A percentile compares a stretch with the other conserved stretches of the same genome.
These are phyloP conservation scores for Hyphodiscus sp. DNA, from an alignment of 2,329 filamentous ascomycete species.

Conservation along the genomic window DNA sequence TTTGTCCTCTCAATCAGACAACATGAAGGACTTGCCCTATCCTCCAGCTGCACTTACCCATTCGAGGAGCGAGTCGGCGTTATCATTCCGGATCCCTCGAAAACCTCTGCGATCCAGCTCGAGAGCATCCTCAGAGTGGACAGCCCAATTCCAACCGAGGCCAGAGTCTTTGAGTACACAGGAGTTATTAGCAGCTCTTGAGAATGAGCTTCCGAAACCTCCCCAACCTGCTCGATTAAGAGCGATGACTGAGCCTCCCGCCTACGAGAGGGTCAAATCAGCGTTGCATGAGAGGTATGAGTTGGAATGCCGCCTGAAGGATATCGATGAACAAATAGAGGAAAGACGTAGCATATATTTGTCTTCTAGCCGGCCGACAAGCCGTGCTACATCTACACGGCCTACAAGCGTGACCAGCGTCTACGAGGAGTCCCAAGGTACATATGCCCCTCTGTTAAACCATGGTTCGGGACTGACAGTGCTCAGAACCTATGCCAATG, in stretches of 20 bases:
- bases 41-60: constrained; percentile 18
- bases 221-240: constrained; percentile 24
- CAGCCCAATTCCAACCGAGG: constrained; percentile 15
- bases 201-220: constrained; percentile 19
- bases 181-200: constrained; percentile 21
- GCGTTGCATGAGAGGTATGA: constrained; percentile 39
- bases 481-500: constrained; percentile 44
- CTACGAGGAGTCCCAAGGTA: constrained; percentile 25
- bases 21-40: constrained; percentile 10
- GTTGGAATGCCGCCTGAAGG: constrained; percentile 49
- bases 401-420: constrained; percentile 15
- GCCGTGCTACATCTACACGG: constrained; percentile 21
- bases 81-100: constrained; percentile 25
- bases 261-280: constrained; percentile 27
- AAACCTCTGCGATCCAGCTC: constrained; percentile 27
- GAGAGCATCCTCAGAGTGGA: constrained; percentile 20
- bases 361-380: constrained; percentile 24
- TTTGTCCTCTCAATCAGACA: constrained; percentile 5
- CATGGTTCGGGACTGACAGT: constrained; percentile 7
- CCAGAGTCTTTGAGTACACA: constrained; percentile 21
- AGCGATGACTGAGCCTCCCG: constrained; percentile 24
- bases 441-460: neutral
- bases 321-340: constrained; percentile 51
- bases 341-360: constrained; percentile 54
- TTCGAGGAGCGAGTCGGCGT: constrained; percentile 24